These are phyloP conservation scores for Suillus decipiens DNA, from an alignment of 768 basidiomycete species.

Conservation along the genomic window DNA sequence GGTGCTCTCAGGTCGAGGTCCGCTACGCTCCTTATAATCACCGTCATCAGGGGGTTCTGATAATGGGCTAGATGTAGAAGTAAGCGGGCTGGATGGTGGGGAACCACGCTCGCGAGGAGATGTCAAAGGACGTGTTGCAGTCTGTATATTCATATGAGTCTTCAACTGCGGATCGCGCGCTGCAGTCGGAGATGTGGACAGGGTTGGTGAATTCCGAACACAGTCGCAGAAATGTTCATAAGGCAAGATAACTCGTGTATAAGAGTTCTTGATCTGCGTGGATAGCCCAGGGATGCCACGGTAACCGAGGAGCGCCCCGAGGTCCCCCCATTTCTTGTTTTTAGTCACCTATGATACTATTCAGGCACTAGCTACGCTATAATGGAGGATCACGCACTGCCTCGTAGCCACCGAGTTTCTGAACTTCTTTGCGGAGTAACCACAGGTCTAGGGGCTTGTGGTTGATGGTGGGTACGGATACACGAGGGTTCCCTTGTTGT, in stretches of 20 bases:
- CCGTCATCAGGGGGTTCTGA: constrained; percentile 82
- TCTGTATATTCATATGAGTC: constrained; percentile 53
- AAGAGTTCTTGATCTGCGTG: constrained; percentile 88
- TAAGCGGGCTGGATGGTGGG: constrained; percentile 73
- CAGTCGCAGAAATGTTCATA: constrained; percentile 89
- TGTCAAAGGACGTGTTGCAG: constrained; percentile 38
- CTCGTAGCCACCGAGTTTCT: constrained; percentile 85
- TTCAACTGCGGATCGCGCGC: constrained; percentile 54
- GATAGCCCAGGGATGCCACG: constrained; percentile 80
- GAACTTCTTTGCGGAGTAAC: constrained; percentile 90
- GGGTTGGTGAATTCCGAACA: constrained; percentile 62
- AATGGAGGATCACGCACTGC: constrained; percentile 52
- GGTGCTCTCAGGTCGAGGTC: constrained; percentile 38
- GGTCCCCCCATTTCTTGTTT: constrained; percentile 84
- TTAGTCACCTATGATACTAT: constrained; percentile 64
- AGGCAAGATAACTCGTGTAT: constrained; percentile 89
- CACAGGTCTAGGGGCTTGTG: constrained; percentile 92
- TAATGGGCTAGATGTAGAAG: constrained; percentile 74
- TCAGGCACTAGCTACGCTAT: constrained; percentile 28
- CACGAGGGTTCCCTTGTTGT: constrained; percentile 88
- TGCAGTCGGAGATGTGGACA: constrained; percentile 39
- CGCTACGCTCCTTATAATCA: constrained; percentile 58
- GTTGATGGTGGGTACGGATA: constrained; percentile 93
- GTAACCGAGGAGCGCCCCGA: constrained; percentile 84
- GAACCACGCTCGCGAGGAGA: constrained; percentile 50